Evolutionary conservation across 2,329 filamentous ascomycete genomes (phyloP).

Genomic region (Blumeriella jaapii): DNA sequence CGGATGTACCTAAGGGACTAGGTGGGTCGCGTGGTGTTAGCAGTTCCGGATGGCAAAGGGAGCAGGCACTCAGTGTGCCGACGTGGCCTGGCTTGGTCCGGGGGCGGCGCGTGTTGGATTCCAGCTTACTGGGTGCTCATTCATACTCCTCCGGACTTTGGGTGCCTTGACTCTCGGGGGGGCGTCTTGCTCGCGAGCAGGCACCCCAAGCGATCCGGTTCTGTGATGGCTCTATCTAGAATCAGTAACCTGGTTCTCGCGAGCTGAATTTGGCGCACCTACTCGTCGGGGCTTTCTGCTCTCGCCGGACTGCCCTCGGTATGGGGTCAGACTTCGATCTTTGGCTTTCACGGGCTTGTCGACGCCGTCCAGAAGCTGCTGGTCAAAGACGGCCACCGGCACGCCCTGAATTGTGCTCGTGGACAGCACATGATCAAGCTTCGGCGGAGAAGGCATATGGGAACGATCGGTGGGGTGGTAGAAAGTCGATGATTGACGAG

Average conservation of each 20-base stretch:
- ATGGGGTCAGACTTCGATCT: background rate
- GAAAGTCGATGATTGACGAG: too few species aligned
- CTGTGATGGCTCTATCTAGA: constrained; percentile 1
- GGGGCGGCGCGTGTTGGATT: too few species aligned
- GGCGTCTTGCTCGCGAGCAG: background rate
- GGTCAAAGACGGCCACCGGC: too few species aligned
- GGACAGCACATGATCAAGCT: too few species aligned
- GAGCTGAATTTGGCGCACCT: background rate
- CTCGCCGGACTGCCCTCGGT: too few species aligned
- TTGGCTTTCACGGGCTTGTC: background rate
- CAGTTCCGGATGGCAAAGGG: too few species aligned
- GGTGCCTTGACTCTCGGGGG: background rate
- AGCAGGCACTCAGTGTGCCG: too few species aligned
- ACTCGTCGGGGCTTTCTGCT: background rate
- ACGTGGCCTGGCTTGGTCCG: too few species aligned
- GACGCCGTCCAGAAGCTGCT: constrained; percentile 3
- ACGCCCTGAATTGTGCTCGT: too few species aligned
- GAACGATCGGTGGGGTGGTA: too few species aligned
- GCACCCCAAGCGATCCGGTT: background rate
- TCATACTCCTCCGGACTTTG: constrained; percentile 1
- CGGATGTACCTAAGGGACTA: constrained; percentile 6
- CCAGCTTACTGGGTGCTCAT: constrained; percentile 1
- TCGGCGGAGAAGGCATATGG: too few species aligned
- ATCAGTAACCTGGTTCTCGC: background rate
- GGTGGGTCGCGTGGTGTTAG: too few species aligned